Evolutionary conservation across 2,329 filamentous ascomycete genomes (phyloP).

Genomic region (Catunica adiposa): DNA sequence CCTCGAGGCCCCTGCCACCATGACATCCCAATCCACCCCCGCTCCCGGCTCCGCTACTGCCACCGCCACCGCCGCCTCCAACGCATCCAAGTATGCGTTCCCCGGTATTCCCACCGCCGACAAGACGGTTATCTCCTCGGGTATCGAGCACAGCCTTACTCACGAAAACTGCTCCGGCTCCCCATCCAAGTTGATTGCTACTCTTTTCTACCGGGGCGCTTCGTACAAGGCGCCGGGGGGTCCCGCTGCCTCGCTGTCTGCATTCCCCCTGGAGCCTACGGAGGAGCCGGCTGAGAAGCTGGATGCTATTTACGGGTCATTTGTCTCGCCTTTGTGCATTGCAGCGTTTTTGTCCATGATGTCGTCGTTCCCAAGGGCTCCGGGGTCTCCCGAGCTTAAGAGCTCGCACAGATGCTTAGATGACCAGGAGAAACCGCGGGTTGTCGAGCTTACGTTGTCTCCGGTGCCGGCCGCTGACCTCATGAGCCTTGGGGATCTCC

Average conservation of each 20-base stretch:
- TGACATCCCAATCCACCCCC: not conserved
- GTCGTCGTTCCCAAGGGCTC: constrained; percentile 41
- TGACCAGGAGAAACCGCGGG: constrained; percentile 38
- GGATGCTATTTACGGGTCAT: constrained; percentile 49
- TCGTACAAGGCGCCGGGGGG: constrained; percentile 23
- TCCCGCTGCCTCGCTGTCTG: constrained; percentile 40
- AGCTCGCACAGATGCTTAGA: constrained; percentile 52
- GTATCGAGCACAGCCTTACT: constrained; percentile 43
- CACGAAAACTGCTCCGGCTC: constrained; percentile 44
- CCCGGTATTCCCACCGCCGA: constrained; percentile 44
- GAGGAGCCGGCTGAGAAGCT: constrained; percentile 38
- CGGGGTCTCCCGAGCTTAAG: constrained; percentile 34
- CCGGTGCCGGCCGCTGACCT: constrained; percentile 46
- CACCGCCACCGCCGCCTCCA: constrained; percentile 20
- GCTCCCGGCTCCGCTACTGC: not conserved
- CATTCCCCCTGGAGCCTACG: constrained; percentile 42
- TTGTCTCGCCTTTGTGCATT: constrained; percentile 47
- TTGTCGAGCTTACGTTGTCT: constrained; percentile 50
- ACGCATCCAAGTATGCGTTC: constrained; percentile 26
- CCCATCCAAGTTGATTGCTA: constrained; percentile 40
- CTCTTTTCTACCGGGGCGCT: constrained; percentile 42
- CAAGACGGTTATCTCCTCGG: constrained; percentile 44
- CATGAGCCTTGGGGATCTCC: constrained; percentile 49
- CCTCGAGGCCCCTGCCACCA: constrained; percentile 33
- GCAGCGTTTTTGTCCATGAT: constrained; percentile 51